phyloP scores from a whole-genome alignment of 306 rosid genomes.

The Cercis canadensis region DNA sequence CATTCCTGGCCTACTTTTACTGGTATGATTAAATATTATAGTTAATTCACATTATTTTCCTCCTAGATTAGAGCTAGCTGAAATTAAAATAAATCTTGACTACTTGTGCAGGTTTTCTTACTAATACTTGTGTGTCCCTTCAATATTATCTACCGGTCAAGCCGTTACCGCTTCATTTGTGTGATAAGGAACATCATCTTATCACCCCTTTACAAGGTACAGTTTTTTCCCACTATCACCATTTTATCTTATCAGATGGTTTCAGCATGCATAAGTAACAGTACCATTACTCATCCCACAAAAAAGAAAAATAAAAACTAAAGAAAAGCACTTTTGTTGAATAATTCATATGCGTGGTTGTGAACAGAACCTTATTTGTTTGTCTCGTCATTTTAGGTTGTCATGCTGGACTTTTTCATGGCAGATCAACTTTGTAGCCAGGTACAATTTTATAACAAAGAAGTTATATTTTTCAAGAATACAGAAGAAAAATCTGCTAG shows the following conservation, averaged over 20 bases:
- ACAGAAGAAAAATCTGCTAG: not conserved
- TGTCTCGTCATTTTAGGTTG: constrained; percentile 63
- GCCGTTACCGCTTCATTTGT: constrained; percentile 76
- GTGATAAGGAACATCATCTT: constrained; percentile 84
- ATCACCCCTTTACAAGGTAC: constrained; percentile 96
- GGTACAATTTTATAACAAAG: constrained; percentile 48
- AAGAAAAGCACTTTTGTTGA: no score
- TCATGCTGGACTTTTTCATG: constrained; percentile 99
- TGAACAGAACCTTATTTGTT: constrained; percentile 9
- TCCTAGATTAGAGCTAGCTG: not conserved
- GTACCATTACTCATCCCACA: no score
- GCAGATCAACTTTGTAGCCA: constrained; percentile 99
- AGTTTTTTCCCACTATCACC: constrained; percentile 36
- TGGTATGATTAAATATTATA: constrained; percentile 51
- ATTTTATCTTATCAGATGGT: constrained; percentile 25
- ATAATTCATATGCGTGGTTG: not conserved
- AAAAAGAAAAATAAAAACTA: no score
- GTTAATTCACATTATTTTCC: not conserved
- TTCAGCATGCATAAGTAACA: no score
- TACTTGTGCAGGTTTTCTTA: constrained; percentile 61
- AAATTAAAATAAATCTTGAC: constrained; percentile 27
- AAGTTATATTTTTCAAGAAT: not conserved
- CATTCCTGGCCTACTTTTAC: constrained; percentile 81
- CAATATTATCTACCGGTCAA: constrained; percentile 78
- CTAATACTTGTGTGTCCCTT: constrained; percentile 78